phyloP scores from a whole-genome alignment of 495 filamentous ascomycete species.

The Neurospora sp. region DNA sequence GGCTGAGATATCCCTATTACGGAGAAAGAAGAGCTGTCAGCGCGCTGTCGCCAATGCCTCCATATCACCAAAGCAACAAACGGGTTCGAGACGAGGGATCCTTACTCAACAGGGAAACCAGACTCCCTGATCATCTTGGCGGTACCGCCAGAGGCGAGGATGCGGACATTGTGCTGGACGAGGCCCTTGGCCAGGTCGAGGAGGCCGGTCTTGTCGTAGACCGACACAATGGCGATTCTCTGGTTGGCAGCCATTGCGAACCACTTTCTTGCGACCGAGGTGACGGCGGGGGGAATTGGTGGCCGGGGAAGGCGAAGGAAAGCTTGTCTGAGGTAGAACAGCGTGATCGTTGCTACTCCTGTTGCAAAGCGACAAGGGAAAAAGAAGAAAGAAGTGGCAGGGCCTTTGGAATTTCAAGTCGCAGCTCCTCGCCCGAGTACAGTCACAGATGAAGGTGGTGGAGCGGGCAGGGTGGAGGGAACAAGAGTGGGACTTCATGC shows the following conservation, averaged over 20 bases:
- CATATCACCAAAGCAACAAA: background rate
- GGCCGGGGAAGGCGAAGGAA: background rate
- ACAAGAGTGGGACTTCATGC: background rate
- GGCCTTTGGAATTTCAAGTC: background rate
- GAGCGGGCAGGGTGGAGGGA: background rate
- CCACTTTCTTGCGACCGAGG: slow-evolving; percentile 2
- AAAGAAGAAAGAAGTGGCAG: background rate
- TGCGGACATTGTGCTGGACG: slow-evolving; percentile 77
- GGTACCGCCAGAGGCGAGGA: slow-evolving; percentile 89
- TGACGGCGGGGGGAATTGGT: slow-evolving; percentile 3
- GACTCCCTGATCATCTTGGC: slow-evolving; percentile 91
- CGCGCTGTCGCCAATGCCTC: background rate
- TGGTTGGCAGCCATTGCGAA: slow-evolving; percentile 27
- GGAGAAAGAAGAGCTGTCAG: slow-evolving; percentile 3
- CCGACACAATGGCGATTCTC: slow-evolving; percentile 79
- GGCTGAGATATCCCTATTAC: slow-evolving; percentile 76
- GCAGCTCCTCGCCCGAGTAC: background rate
- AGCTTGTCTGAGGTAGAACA: background rate
- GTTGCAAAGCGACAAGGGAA: background rate
- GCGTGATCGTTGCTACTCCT: background rate
- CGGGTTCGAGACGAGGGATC: slow-evolving; percentile 7
- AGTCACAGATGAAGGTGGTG: background rate
- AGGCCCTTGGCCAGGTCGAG: slow-evolving; percentile 94
- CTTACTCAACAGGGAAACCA: slow-evolving; percentile 84
- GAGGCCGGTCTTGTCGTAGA: slow-evolving; percentile 97